A percentile compares a stretch with the other conserved stretches of the same genome.
phyloP scores from a whole-genome alignment of 2,329 filamentous ascomycete species.

The Ascosphaera acerosa region DNA sequence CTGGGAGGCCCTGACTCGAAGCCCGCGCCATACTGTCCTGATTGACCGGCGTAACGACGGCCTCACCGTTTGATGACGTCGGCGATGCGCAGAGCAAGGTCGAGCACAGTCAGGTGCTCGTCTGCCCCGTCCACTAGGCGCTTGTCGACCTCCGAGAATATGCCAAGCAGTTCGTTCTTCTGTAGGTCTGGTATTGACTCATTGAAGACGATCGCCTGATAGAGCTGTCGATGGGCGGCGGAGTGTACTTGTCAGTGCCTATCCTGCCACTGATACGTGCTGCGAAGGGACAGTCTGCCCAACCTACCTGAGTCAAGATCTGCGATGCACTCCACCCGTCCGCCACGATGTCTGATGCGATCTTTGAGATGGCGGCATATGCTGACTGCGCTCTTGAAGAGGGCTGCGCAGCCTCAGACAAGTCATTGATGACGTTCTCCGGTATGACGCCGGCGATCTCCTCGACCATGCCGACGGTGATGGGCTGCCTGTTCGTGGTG shows the following conservation, averaged over 20 bases:
- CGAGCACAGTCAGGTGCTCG: conserved; percentile 76
- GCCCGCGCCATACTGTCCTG: conserved; percentile 1
- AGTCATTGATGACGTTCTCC: conserved; percentile 37
- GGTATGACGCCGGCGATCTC: conserved; percentile 95
- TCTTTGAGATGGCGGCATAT: conserved; percentile 50
- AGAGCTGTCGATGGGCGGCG: conserved; percentile 31
- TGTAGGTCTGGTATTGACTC: conserved; percentile 61
- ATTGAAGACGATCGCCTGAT: conserved; percentile 58
- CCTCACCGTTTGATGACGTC: conserved; percentile 30
- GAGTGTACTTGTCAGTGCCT: background rate
- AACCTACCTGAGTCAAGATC: conserved; percentile 47
- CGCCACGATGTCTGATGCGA: conserved; percentile 74
- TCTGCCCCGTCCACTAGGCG: conserved; percentile 82
- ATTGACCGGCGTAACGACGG: conserved; percentile 3
- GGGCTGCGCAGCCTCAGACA: conserved; percentile 55
- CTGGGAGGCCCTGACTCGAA: conserved; percentile 9
- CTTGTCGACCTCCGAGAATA: conserved; percentile 91
- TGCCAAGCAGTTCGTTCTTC: conserved; percentile 69
- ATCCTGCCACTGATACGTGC: too few species aligned
- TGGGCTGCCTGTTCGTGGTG: conserved; percentile 25
- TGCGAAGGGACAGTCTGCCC: too few species aligned
- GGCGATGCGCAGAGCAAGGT: conserved; percentile 60
- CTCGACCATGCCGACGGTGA: conserved; percentile 61
- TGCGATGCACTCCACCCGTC: conserved; percentile 94
- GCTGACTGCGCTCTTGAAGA: conserved; percentile 33